Evolutionary conservation across 2,329 filamentous ascomycete genomes (phyloP).

Genomic region (Talaromyces piceae): DNA sequence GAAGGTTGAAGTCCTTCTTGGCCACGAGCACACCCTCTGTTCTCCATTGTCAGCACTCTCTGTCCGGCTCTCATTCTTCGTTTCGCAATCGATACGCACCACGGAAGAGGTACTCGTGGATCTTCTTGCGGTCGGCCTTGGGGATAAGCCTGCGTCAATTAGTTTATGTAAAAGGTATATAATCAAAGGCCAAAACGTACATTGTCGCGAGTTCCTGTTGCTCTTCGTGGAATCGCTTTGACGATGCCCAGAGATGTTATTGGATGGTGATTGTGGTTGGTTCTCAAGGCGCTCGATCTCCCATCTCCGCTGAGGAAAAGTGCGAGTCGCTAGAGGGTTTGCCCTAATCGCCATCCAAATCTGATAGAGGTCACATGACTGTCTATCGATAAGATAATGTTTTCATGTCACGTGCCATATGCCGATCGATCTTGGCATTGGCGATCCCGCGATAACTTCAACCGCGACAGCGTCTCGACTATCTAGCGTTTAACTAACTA

Average conservation of each 20-base stretch:
- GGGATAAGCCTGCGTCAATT: constrained; percentile 74
- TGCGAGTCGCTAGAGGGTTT: constrained; percentile 18
- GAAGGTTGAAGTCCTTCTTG: constrained; percentile 98
- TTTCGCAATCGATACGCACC: constrained; percentile 45
- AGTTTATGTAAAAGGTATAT: constrained; percentile 13
- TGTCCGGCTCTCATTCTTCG: constrained; percentile 4
- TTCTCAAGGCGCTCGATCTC: constrained; percentile 22
- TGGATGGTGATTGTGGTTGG: constrained; percentile 22
- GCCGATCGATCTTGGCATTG: neutral
- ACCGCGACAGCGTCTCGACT: neutral
- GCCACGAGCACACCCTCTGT: constrained; percentile 80
- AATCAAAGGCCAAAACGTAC: constrained; percentile 23
- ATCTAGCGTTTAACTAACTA: neutral
- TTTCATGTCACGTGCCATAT: neutral
- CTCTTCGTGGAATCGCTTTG: constrained; percentile 48
- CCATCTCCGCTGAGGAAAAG: constrained; percentile 23
- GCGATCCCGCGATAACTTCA: neutral
- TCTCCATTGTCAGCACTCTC: constrained; percentile 7
- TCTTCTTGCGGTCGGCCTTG: constrained; percentile 99
- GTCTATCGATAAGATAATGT: neutral
- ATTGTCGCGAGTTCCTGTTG: constrained; percentile 49
- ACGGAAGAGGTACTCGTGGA: constrained; percentile 99
- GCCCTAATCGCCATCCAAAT: constrained; percentile 10
- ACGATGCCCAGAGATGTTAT: constrained; percentile 31
- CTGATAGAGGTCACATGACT: constrained; percentile 3